phyloP scores from a whole-genome alignment of 73 alveolate species.

The Vitrella brassicaformis region DNA sequence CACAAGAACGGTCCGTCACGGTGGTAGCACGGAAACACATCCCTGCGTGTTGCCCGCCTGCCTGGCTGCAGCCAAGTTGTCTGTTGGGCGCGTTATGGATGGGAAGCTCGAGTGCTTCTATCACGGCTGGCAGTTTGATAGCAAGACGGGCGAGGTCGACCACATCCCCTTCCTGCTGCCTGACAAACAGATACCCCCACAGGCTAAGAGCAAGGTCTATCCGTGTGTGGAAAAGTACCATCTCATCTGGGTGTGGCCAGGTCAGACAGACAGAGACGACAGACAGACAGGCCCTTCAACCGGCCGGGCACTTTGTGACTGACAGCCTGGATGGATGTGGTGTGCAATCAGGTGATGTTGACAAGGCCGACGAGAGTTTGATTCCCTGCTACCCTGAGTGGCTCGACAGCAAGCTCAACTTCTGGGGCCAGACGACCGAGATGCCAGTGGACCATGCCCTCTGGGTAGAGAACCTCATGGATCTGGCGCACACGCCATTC shows the following conservation, averaged over 20 bases:
- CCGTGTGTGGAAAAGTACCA: neutral
- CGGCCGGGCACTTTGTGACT: too few relatives aligned
- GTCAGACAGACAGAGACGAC: neutral
- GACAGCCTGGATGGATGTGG: too few relatives aligned
- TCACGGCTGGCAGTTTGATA: slow-evolving; percentile 1
- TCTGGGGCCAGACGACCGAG: neutral
- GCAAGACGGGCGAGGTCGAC: neutral
- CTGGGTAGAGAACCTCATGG: slow-evolving; percentile 3
- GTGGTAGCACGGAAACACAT: too few relatives aligned
- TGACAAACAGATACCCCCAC: neutral
- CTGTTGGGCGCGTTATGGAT: neutral
- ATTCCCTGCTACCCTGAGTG: neutral
- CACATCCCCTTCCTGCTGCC: neutral
- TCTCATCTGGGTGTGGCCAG: neutral
- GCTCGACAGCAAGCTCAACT: neutral
- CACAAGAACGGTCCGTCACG: slow-evolving; percentile 6
- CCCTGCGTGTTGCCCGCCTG: too few relatives aligned
- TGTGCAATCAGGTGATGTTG: neutral
- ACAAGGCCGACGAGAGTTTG: neutral
- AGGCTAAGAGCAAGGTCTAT: neutral
- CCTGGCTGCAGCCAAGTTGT: too few relatives aligned
- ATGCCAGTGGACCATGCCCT: neutral
- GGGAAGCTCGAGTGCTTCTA: slow-evolving; percentile 4
- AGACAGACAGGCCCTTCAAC: too few relatives aligned
- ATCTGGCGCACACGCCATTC: neutral